Base-by-base conservation (phyloP, 352 stramenopile species). In the Albugo candida region DNA sequence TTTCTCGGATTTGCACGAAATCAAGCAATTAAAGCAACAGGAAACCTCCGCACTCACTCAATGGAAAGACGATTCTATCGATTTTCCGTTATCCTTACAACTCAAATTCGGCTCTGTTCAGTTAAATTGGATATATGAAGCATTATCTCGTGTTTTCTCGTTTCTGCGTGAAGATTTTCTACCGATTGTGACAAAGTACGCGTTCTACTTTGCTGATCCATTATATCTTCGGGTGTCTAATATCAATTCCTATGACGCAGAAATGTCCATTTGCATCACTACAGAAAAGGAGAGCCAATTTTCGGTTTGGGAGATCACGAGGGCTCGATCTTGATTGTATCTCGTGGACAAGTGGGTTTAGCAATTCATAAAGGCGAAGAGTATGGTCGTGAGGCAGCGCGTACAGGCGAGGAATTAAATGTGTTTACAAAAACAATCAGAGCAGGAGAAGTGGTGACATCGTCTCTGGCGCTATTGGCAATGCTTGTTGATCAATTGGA, bases 101-200 rank as follows among this genome's bases (percentile, higher is more conserved):
- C 51, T 60, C 31, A 82, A 77, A 49, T 85, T 63, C 47, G 64
- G 59, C n/a, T 64, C 63, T 0, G 72, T 85, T 52, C 76, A 85
- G 48, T 58, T 81, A 53, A 85, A 83, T 56, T 63, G 77, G 40
- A 70, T 85, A 49, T 88, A 85, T 35, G 70, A 88, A 41, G 73
- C 70, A 34, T 51, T 88, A 24, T 74, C 75, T 24, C 81, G 83
- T 61, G 69, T 83, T 0, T 88, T 85, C 47, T 83, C 75, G 0
- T 85, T 88, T 46, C 42, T 88, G 13, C 65, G 56, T 13, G 65
- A 65, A 14, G 75, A 85, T 46, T 81, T 82, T 44, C 59, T 88
- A 31, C 24, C 24, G 24, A 31, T 31, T 31, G 24, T 31, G 24
- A 31, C 24, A 31, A 31, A 31, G 24, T 31, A 31, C 8, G 24